Base-by-base conservation (phyloP, 2,329 filamentous ascomycete species). In the Colletotrichum cereale region DNA sequence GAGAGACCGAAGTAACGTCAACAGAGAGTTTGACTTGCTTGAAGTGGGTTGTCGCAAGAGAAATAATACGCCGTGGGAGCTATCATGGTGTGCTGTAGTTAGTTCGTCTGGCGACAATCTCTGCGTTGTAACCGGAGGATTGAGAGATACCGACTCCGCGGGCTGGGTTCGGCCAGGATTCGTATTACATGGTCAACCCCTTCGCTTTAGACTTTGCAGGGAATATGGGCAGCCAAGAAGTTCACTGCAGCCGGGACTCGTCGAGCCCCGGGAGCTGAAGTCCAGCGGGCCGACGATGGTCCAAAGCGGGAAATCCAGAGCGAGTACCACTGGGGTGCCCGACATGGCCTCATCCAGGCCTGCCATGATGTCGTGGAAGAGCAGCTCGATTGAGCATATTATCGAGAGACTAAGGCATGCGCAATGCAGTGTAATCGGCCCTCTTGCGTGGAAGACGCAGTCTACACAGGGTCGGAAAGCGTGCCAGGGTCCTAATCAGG, bases 401-500 rank as follows among this genome's bases (percentile, higher is more conserved):
- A 24, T 50, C 29, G 52, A 63, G 58, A 24, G 52, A 31, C 65
- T 72, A 72, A 64, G 36, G 65, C 65, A 58, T 64, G 69, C 53
- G 36, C 12, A 38, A 58, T 64, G 65, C 65, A 72, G 48, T 56
- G 44, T 47, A 38, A 56, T 61, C 65, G 66, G 52, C 38, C 44
- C 16, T 60, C 53, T 52, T 55, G 31, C 52, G 52, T 26, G 29
- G 55, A 21, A 52, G 31, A 62, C 24, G 42, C 47, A 29, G 18
- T 18, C 36, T 66, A 53, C 16, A 66, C 42, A 44, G 21, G 26
- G 44, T 29, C 34, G 24, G 67, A 16, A 42, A 29, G 34, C 26
- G 26, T 14, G 5, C 10, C 62, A 38, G 53, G 29, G n/a, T 69
- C 26, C 29, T 42, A 47, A 53, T 21, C 62, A 53, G 40, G 34